Percentiles rank a stretch among this genome's conserved stretches.
Conservation (phyloP, 148 eudicot species). For the Drosera capensis region DNA sequence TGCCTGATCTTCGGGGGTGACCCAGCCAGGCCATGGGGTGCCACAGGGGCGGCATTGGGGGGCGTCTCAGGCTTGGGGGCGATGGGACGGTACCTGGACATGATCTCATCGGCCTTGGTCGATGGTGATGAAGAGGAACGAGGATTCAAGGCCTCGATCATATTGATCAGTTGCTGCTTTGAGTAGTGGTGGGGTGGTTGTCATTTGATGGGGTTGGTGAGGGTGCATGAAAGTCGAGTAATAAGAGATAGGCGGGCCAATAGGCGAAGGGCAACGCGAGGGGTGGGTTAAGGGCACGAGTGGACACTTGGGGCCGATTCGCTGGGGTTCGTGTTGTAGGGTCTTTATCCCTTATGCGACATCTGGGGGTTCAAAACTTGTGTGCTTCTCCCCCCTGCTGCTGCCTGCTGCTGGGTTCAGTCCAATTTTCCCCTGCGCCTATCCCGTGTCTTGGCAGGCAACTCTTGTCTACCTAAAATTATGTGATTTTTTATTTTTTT, state of each 20-base stretch:
- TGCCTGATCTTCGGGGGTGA: slow-evolving; percentile 28
- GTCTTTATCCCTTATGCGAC: slow-evolving; percentile 15
- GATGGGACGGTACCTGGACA: slow-evolving; percentile 65
- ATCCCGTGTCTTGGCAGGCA: no score
- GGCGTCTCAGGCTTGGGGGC: slow-evolving; percentile 70
- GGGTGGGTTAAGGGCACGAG: slow-evolving; percentile 15
- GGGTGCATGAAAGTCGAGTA: no score
- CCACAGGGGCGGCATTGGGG: no score
- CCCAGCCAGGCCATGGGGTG: slow-evolving; percentile 3
- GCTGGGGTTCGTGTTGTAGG: slow-evolving; percentile 47
- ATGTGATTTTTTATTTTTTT: no score
- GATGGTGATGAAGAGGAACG: slow-evolving; percentile 16
- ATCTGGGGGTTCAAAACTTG: no score
- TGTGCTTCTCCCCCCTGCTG: no score
- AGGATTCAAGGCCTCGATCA: slow-evolving; percentile 41
- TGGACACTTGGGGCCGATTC: slow-evolving; percentile 39
- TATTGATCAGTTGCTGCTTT: slow-evolving; percentile 3
- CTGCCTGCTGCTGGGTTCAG: no score
- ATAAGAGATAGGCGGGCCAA: slow-evolving; percentile 22
- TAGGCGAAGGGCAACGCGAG: slow-evolving; percentile 36
- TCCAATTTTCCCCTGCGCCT: no score
- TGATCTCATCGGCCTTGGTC: slow-evolving; percentile 60
- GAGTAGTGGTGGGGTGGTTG: not conserved
- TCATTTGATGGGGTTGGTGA: not conserved
- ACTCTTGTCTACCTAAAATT: no score